Conservation (phyloP, 345 rosid species). For the Eucalyptus paniculata region DNA sequence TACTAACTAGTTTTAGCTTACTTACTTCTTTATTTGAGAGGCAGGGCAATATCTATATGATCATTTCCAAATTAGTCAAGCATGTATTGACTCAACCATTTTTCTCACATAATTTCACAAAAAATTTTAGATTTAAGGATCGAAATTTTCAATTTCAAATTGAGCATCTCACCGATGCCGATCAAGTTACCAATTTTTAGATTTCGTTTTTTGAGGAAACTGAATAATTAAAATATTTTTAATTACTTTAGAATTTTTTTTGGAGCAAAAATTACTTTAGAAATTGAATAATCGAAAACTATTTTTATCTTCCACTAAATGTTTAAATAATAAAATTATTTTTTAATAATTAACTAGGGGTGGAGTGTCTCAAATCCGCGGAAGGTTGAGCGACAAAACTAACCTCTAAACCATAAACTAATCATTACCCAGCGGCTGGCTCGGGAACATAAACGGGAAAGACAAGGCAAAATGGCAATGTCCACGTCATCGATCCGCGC, state of each 20-base stretch:
- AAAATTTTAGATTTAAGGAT: background rate
- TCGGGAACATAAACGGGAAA: background rate
- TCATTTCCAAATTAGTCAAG: background rate
- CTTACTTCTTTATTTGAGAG: too few species aligned
- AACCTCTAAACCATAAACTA: background rate
- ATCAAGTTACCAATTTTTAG: background rate
- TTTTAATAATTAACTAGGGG: background rate
- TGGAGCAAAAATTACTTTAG: too few species aligned
- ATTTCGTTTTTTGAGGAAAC: background rate
- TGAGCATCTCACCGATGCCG: background rate
- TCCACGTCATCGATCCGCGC: background rate
- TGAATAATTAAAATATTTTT: too few species aligned
- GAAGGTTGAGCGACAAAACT: background rate
- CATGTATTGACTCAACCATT: background rate
- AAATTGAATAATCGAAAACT: background rate
- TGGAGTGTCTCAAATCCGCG: background rate
- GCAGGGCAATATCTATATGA: too few species aligned
- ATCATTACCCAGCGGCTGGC: background rate
- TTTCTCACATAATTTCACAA: background rate
- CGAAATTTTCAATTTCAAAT: too few species aligned
- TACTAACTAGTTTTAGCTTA: accelerated
- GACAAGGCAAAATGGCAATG: background rate
- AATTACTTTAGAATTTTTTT: too few species aligned
- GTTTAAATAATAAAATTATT: too few species aligned
- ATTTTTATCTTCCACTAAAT: too few species aligned